Base-by-base conservation (phyloP, 1,139 yeast species). In the Hyphopichia khmerensis region DNA sequence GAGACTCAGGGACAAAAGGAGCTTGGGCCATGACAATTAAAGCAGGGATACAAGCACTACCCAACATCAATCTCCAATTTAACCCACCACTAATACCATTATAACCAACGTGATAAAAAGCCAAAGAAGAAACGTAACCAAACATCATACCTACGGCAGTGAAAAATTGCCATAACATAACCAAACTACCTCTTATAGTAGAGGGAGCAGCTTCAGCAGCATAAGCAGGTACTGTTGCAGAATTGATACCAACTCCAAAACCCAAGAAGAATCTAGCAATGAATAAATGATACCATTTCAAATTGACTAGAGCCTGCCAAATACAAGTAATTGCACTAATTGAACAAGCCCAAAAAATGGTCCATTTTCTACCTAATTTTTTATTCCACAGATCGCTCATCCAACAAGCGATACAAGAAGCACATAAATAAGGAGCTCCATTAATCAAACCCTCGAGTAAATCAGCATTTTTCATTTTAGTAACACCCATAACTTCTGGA, bases 101-200 rank as follows among this genome's bases (percentile, higher is more conserved):
- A 21, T 57, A 49, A 0, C 65, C 62, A 13, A 70, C 66, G 35
- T 62, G 46, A 50, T 65, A 69, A 50, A 70, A 85, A 0, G 88
- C 88, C 44, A 87, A 68, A 19, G 82, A 76, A 38, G 87, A 75
- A 41, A 84, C 83, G 59, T 85, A 85, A 40, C 95, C 95, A 53
- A 87, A 70, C 81, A 85, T 84, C 55, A 87, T 86, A 56, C 96
- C 96, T 48, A 84, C 82, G 5, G 95, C 95, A 9, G 95, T 87
- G 77, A 87, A 87, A 61, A 85, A 78, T 66, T 87, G 96, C 95
- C 95, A 87, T 71, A 84, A 77, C 93, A 87, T 86, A 40, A 87
- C 90, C 48, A 87, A 67, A 2, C 90, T 80, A 48, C 96, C 96
- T 58, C 96, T 75, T 48, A 87, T 81, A 32, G 75, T 74, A 33